These are phyloP conservation scores for Solanum chacoense DNA, from an alignment of 305 asterid species.

Conservation along the genomic window DNA sequence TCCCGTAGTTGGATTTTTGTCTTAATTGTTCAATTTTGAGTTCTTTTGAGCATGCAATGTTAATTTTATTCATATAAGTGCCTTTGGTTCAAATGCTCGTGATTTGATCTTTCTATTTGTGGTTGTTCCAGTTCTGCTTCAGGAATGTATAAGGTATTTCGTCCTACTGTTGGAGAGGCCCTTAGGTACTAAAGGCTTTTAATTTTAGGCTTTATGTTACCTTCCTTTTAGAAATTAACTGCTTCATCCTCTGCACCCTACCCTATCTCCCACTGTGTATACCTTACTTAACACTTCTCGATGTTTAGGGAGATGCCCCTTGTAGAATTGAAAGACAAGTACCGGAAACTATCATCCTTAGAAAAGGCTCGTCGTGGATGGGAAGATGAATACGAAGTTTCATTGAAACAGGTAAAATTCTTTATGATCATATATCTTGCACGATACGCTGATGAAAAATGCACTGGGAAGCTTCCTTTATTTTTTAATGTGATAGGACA, in stretches of 20 bases:
- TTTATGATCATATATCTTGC: not conserved
- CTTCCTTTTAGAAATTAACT: not conserved
- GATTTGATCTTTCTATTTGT: conserved; percentile 5
- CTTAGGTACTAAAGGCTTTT: conserved; percentile 42
- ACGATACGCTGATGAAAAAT: not conserved
- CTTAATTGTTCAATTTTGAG: not conserved
- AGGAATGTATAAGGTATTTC: conserved; percentile 64
- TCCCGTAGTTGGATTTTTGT: not conserved
- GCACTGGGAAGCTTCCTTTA: not conserved
- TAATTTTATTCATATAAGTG: not conserved
- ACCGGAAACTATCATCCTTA: conserved; percentile 47
- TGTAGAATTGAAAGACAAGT: conserved; percentile 77
- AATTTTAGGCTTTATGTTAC: not conserved
- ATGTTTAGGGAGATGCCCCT: conserved; percentile 85
- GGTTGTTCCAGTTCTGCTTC: conserved; percentile 56
- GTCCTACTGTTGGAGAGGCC: conserved; percentile 89
- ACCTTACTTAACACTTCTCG: conserved; percentile 12
- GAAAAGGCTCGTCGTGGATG: conserved; percentile 77
- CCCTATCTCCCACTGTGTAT: conserved; percentile 4
- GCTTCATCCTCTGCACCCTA: not conserved
- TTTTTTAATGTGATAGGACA: not conserved
- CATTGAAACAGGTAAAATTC: conserved; percentile 65
- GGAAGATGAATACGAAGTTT: conserved; percentile 74
- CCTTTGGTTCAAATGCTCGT: not conserved
- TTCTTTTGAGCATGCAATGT: not conserved